Evolutionary conservation across 2,329 filamentous ascomycete genomes (phyloP).

Genomic region (Phyllosticta citrichinensis): DNA sequence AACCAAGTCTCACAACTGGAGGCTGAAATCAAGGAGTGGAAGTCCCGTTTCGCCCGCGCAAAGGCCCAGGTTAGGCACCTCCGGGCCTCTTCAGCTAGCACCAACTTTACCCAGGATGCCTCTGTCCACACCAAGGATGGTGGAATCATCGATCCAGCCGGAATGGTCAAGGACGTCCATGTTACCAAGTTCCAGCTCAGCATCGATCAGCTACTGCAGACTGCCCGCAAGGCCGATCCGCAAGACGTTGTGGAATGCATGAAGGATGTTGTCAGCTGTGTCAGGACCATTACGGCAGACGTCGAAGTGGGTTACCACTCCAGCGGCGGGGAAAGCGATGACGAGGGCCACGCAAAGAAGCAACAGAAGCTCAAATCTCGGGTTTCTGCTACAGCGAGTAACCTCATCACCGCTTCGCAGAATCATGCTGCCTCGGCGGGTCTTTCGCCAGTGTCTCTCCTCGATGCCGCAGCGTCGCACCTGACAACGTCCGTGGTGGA

Average conservation of each 20-base stretch:
- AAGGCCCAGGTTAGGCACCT: constrained; percentile 80
- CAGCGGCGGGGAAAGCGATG: constrained; percentile 37
- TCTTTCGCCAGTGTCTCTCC: constrained; percentile 80
- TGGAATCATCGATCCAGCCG: constrained; percentile 56
- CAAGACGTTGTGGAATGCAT: constrained; percentile 72
- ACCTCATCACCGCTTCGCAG: constrained; percentile 87
- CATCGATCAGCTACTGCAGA: constrained; percentile 79
- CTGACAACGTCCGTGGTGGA: constrained; percentile 79
- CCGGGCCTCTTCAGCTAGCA: constrained; percentile 68
- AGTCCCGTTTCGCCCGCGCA: constrained; percentile 73
- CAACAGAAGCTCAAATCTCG: constrained; percentile 65
- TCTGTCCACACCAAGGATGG: constrained; percentile 55
- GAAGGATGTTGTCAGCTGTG: constrained; percentile 73
- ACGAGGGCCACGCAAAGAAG: constrained; percentile 34
- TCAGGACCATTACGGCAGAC: constrained; percentile 76
- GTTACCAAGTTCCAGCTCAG: constrained; percentile 92
- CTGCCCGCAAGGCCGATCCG: constrained; percentile 63
- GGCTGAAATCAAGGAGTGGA: constrained; percentile 80
- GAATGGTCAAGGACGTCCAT: constrained; percentile 80
- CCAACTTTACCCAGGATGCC: constrained; percentile 53
- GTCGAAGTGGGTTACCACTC: constrained; percentile 37
- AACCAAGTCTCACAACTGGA: constrained; percentile 68
- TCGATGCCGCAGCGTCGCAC: constrained; percentile 90
- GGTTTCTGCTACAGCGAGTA: constrained; percentile 90
- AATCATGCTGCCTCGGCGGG: constrained; percentile 78